These are phyloP conservation scores for Colletotrichum limetticola DNA, from an alignment of 2,329 filamentous ascomycete species.

Conservation along the genomic window DNA sequence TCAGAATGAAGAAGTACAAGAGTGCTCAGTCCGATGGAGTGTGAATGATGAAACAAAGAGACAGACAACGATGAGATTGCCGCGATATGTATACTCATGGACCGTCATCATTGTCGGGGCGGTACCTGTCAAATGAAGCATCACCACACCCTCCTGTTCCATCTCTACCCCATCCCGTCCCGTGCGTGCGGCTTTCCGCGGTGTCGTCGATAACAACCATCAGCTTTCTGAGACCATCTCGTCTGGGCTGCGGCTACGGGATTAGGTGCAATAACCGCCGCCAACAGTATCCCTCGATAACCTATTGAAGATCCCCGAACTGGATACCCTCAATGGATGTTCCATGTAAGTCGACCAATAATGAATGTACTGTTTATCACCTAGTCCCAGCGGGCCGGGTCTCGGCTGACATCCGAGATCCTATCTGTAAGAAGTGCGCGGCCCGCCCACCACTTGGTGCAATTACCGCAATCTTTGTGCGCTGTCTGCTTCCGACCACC, in stretches of 20 bases:
- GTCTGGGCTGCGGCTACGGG: not conserved
- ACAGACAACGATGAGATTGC: not conserved
- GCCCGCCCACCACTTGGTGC: constrained; percentile 12
- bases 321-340: not conserved
- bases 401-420: constrained; percentile 25
- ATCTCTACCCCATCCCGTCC: constrained; percentile 8
- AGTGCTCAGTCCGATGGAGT: not conserved
- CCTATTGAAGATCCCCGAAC: not conserved
- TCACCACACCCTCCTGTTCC: constrained; percentile 16
- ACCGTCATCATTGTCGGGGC: not conserved
- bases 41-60: not conserved
- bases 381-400: constrained; percentile 1
- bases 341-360: constrained; percentile 6
- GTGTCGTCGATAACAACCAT: constrained; percentile 14
- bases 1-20: not conserved
- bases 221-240: not conserved
- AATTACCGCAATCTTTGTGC: constrained; percentile 17
- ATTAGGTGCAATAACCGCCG: constrained; percentile 6
- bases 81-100: constrained; percentile 19
- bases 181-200: constrained; percentile 22
- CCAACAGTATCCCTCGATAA: constrained; percentile 2
- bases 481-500: constrained; percentile 10
- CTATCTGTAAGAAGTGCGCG: constrained; percentile 26
- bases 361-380: constrained; percentile 7
- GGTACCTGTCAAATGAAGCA: not conserved